These are phyloP conservation scores for Fistulifera pelliculosa DNA, from an alignment of 108 stramenopile species.

Conservation along the genomic window DNA sequence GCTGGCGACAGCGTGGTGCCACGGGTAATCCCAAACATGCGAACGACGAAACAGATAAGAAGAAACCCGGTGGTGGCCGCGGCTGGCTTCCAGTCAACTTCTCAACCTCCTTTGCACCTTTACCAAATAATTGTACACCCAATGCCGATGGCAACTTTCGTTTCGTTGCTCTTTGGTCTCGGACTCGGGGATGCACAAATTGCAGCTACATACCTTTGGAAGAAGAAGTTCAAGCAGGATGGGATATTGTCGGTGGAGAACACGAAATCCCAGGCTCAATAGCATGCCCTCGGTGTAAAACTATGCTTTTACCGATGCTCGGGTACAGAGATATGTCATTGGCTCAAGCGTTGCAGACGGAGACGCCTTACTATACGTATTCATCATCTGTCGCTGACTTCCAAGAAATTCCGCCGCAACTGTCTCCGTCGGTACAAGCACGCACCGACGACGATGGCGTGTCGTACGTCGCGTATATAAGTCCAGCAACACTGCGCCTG, in stretches of 20 bases:
- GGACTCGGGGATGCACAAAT: conserved; percentile 47
- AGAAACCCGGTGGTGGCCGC: conserved; percentile 9
- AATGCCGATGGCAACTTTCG: conserved; percentile 10
- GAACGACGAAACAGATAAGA: conserved; percentile 2
- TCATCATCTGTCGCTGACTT: conserved; percentile 17
- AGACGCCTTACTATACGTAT: background rate
- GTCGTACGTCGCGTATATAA: conserved; percentile 51
- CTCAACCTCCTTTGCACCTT: conserved; percentile 58
- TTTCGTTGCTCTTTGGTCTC: conserved; percentile 70
- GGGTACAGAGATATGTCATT: conserved; percentile 47
- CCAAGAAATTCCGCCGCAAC: conserved; percentile 47
- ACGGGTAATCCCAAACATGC: background rate
- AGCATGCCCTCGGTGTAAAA: conserved; percentile 60
- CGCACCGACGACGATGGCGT: conserved; percentile 12
- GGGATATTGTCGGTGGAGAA: conserved; percentile 52
- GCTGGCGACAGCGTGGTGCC: conserved; percentile 49
- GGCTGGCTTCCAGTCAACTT: conserved; percentile 58
- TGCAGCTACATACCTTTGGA: conserved; percentile 76
- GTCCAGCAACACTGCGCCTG: conserved; percentile 47
- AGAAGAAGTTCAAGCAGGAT: conserved; percentile 79
- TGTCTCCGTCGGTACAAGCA: conserved; percentile 17
- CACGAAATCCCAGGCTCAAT: conserved; percentile 32
- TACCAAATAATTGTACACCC: background rate
- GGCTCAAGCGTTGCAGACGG: conserved; percentile 19
- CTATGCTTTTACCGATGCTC: conserved; percentile 40